Base-by-base conservation (phyloP, 1,284 basidiomycete genomes). In the Papiliotrema nemorosa region DNA sequence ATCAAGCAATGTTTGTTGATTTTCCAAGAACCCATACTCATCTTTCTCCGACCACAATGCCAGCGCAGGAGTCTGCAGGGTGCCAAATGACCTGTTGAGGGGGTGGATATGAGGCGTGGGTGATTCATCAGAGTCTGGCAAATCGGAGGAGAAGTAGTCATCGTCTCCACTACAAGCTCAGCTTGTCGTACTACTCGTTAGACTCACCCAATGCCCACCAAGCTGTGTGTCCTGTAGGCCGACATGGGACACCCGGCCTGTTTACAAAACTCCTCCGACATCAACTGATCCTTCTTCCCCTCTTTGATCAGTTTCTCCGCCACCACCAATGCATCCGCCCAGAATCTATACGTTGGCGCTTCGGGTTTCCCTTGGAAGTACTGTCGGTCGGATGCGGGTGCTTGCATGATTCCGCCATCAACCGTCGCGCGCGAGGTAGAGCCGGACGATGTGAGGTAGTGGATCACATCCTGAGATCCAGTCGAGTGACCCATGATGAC, bases 401-500 rank as follows among this genome's bases (percentile, higher is more conserved):
- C 75, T 55, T 76, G 75, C 54, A 76, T 67, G 55, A 76, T 75
- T 3, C 69, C 75, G 2, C 67, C 70, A 12, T 66, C 51, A 34
- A 71, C 64, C 7, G 34, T 26, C n/a, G 59, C 38, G 20, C 47
- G 41, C 7, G 44, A 42, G 10, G 5, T 2, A 35, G 46, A 35
- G 4, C 4, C 12, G 10, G 55, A 53, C 14, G 58, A 55, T 24
- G 63, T 58, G 27, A 75, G 63, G 60, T 72, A 75, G 40, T 67
- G 63, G 18, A 74, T 69, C 21, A 72, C 66, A 48, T 75, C 72
- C 55, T 76, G 75, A 13, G 65, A 72, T 12, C 75, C 75, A 5
- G 75, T 76, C 3, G 69, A 72, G 52, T 75, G 73, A 35, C 74
- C 74, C 66, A 74, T 70, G 16, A 73, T 39, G 1, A 75, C 62